Conservation (phyloP, 106 monocot species). For the Phalaenopsis aphrodite region DNA sequence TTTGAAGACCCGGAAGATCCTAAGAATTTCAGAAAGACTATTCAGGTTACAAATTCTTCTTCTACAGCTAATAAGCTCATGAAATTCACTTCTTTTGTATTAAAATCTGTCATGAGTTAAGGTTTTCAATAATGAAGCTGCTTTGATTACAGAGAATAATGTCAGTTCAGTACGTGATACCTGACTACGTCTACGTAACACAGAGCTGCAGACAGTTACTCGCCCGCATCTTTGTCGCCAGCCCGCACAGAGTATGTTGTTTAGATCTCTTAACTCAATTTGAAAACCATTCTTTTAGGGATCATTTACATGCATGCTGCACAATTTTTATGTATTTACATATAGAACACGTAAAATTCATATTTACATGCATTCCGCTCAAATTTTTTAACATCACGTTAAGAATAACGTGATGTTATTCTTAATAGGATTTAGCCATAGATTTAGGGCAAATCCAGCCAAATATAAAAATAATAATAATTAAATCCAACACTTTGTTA, state of each 20-base stretch:
- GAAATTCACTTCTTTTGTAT: neutral
- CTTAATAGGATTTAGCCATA: no score
- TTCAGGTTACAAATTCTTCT: constrained; percentile 22
- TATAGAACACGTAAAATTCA: no score
- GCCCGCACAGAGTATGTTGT: constrained; percentile 21
- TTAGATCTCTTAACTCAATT: neutral
- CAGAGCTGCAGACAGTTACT: constrained; percentile 33
- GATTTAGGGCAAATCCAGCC: no score
- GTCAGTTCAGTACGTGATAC: constrained; percentile 41
- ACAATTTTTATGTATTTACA: no score
- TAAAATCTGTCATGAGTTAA: neutral
- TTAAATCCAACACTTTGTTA: no score
- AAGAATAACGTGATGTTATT: no score
- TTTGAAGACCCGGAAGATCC: constrained; percentile 58
- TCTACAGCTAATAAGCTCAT: no score
- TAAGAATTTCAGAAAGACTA: constrained; percentile 56
- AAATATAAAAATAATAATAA: no score
- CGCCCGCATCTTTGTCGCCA: constrained; percentile 34
- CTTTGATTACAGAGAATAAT: constrained; percentile 30
- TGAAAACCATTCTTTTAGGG: no score
- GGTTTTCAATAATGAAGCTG: neutral
- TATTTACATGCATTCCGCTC: no score
- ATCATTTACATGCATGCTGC: no score
- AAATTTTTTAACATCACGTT: no score
- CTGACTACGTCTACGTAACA: constrained; percentile 41